These are phyloP conservation scores for Fusarium sp. DNA, from an alignment of 2,329 filamentous ascomycete genomes.

Conservation along the genomic window DNA sequence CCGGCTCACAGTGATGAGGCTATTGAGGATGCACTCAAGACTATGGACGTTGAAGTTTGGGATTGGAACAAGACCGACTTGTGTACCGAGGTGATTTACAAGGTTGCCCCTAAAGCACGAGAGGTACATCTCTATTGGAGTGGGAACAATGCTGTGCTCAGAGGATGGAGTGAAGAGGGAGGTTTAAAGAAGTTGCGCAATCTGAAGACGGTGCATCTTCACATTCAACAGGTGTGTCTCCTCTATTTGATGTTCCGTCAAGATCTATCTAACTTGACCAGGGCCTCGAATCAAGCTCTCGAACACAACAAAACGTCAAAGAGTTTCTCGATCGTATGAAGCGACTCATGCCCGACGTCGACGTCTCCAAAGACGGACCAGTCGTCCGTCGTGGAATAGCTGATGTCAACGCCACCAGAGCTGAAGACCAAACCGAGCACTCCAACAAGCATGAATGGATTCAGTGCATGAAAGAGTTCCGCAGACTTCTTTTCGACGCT, in stretches of 20 bases:
- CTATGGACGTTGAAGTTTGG: constrained; percentile 5
- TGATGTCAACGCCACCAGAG: neutral
- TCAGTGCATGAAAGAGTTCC: constrained; percentile 40
- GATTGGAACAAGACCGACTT: constrained; percentile 19
- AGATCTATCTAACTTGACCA: neutral
- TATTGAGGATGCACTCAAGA: constrained; percentile 5
- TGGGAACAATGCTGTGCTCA: constrained; percentile 10
- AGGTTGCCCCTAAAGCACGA: neutral
- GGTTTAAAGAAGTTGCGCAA: neutral
- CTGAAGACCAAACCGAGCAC: constrained; percentile 21
- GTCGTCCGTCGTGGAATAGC: neutral
- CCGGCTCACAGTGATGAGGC: constrained; percentile 16
- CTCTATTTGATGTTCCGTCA: no score
- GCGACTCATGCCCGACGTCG: neutral
- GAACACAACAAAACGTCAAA: neutral
- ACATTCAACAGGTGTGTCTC: constrained; percentile 1
- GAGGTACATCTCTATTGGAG: constrained; percentile 16
- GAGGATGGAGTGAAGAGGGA: constrained; percentile 9
- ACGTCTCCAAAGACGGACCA: neutral
- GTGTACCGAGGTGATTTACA: constrained; percentile 9
- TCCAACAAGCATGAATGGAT: constrained; percentile 41
- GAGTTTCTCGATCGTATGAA: neutral
- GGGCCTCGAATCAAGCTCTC: neutral
- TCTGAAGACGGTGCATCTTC: neutral
- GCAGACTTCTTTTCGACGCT: constrained; percentile 30